Conservation (phyloP, 2,329 filamentous ascomycete genomes). For the Akanthomyces dipterigenus region DNA sequence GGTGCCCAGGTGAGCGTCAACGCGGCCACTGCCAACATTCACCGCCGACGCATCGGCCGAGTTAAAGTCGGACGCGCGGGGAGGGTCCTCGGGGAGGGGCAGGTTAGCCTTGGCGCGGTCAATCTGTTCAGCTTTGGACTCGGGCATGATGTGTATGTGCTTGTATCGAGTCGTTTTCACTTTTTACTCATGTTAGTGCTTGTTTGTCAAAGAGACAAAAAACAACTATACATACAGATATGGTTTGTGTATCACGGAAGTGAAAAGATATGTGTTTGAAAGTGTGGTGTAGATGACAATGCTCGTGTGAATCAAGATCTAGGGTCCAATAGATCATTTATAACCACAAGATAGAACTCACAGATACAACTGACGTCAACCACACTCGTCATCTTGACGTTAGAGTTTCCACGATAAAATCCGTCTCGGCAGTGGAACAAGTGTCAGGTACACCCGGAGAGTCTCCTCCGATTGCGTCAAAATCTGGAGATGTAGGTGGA, state of each 20-base stretch:
- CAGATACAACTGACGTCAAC: background rate
- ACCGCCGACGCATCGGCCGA: conserved; percentile 61
- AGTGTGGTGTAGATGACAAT: background rate
- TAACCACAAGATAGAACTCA: background rate
- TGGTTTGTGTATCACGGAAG: background rate
- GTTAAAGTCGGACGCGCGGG: conserved; percentile 70
- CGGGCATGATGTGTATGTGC: conserved; percentile 26
- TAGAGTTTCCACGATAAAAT: background rate
- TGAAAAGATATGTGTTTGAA: background rate
- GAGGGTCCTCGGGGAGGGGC: conserved; percentile 71
- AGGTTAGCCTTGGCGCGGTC: conserved; percentile 65
- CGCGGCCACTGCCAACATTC: conserved; percentile 60
- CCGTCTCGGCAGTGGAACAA: background rate
- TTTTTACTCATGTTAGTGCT: background rate
- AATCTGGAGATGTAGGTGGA: background rate
- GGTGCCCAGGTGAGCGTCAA: conserved; percentile 46
- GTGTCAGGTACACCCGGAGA: background rate
- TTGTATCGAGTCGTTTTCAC: background rate
- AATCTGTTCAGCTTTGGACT: conserved; percentile 58
- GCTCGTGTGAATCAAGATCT: background rate
- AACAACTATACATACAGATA: background rate
- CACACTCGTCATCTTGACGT: background rate
- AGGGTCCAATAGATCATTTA: background rate
- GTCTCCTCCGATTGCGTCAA: background rate
- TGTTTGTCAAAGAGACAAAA: background rate